Conservation (phyloP, 2,329 filamentous ascomycete genomes). For the Alternaria rosae region DNA sequence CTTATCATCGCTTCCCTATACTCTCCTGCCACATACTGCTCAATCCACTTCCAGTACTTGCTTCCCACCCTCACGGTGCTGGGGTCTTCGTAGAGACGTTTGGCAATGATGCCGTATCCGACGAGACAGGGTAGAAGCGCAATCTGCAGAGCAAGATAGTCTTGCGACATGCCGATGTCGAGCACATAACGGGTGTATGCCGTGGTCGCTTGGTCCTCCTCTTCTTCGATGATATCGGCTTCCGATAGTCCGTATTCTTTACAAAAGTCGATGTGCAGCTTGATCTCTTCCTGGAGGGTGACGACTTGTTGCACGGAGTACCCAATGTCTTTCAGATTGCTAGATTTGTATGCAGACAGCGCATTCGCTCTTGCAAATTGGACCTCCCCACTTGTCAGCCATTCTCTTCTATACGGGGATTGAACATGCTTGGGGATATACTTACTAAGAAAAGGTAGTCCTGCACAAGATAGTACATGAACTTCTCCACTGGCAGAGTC, state of each 20-base stretch:
- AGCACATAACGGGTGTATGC: constrained; percentile 85
- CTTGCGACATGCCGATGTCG: constrained; percentile 85
- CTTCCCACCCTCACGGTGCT: constrained; percentile 70
- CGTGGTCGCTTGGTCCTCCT: constrained; percentile 81
- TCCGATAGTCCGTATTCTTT: constrained; percentile 78
- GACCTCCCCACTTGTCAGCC: constrained; percentile 59
- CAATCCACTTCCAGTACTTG: constrained; percentile 87
- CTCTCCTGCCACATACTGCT: constrained; percentile 84
- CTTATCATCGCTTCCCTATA: constrained; percentile 75
- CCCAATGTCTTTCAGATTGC: constrained; percentile 74
- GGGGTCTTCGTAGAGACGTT: constrained; percentile 69
- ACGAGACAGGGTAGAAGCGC: constrained; percentile 86
- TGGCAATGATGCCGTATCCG: constrained; percentile 84
- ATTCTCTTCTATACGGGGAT: not conserved
- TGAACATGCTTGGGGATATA: not conserved
- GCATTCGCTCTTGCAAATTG: constrained; percentile 90
- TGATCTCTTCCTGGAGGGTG: constrained; percentile 81
- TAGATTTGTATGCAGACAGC: constrained; percentile 84
- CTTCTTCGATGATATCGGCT: constrained; percentile 73
- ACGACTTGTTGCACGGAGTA: constrained; percentile 74
- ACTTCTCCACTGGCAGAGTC: constrained; percentile 75
- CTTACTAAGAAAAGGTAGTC: constrained; percentile 88
- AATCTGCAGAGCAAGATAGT: constrained; percentile 87
- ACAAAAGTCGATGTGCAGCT: constrained; percentile 84
- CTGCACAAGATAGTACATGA: constrained; percentile 89